Evolutionary conservation across 352 stramenopile genomes (phyloP), one percentile per base, ranked within the genome.

Genomic region (Pelagophyceae sp.): DNA sequence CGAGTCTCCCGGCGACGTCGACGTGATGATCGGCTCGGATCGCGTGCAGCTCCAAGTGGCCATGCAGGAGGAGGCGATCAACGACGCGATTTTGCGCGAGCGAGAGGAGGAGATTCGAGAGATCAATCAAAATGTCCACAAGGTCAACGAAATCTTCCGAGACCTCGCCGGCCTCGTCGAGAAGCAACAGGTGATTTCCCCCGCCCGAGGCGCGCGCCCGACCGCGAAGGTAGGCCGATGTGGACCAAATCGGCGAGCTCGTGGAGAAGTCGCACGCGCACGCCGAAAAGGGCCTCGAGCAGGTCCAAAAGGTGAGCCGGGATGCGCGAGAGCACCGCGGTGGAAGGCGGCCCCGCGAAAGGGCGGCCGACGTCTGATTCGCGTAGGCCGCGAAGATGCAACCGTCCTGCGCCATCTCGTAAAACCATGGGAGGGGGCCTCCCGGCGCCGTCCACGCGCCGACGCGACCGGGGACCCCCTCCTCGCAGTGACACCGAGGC

Each of bases 251-350:
- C 23, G 82, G 81, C 31, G 77, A 87, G 61, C 84, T 87, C 81
- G 88, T 90, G 82, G 85, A 90, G 70, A 81, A 85, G 64, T 76
- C 84, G 3, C 79, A 84, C 38, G 78, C 81, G 19, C 87, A 88
- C 83, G 85, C 86, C 23, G 77, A 87, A 23, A 79, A 60, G 37
- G 86, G 86, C 32, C 80, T 89, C 45, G 83, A 86, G 61, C 86
- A 90, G 72, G 83, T 90, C 61, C 78, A 88, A 79, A 88, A 89
- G 78, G 86, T n/a, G n/a, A n/a, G n/a, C n/a, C n/a, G n/a, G n/a
- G n/a, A n/a, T n/a, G n/a, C n/a, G n/a, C n/a, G n/a, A n/a, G n/a
- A n/a, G n/a, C n/a, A n/a, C n/a, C n/a, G n/a, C n/a, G n/a, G n/a
- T n/a, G n/a, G n/a, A n/a, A n/a, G n/a, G n/a, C n/a, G n/a, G n/a